Evolutionary conservation across 2,329 filamentous ascomycete species (phyloP).

Genomic region (Trichophyton simii): DNA sequence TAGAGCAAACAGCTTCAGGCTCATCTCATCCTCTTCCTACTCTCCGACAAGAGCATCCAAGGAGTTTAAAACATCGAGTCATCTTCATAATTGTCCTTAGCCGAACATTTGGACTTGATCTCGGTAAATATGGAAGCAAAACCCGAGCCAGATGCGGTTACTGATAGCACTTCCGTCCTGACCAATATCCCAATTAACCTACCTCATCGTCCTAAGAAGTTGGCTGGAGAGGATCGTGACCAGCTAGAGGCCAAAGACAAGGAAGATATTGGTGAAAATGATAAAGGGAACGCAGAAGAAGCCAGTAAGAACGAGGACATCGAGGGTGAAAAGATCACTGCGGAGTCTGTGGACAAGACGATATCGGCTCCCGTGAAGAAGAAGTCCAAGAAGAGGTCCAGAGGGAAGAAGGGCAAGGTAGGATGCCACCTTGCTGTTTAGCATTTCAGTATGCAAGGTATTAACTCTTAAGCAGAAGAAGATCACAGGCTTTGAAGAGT

Average conservation of each 20-base stretch:
- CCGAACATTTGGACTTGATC: neutral
- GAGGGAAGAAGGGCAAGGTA: constrained; percentile 21
- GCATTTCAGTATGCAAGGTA: neutral
- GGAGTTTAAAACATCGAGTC: neutral
- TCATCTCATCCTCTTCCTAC: neutral
- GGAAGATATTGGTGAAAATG: no score
- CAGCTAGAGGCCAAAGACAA: neutral
- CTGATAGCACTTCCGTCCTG: neutral
- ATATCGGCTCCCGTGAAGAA: constrained; percentile 10
- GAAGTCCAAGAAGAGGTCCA: constrained; percentile 26
- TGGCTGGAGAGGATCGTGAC: neutral
- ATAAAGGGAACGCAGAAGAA: neutral
- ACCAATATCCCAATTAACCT: neutral
- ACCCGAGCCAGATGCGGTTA: neutral
- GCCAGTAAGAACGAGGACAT: neutral
- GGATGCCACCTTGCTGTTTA: neutral
- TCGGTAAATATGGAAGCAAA: neutral
- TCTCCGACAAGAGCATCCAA: neutral
- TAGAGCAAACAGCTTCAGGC: neutral
- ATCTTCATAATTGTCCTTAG: neutral
- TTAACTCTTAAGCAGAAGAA: constrained; percentile 23
- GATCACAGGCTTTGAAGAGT: constrained; percentile 64
- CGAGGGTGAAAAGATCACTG: neutral
- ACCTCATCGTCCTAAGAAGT: neutral
- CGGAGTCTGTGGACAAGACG: neutral